Percentiles rank a stretch among this genome's conserved stretches.
Evolutionary conservation across 2,329 filamentous ascomycete genomes (phyloP).

Genomic region (Fusarium chaquense): DNA sequence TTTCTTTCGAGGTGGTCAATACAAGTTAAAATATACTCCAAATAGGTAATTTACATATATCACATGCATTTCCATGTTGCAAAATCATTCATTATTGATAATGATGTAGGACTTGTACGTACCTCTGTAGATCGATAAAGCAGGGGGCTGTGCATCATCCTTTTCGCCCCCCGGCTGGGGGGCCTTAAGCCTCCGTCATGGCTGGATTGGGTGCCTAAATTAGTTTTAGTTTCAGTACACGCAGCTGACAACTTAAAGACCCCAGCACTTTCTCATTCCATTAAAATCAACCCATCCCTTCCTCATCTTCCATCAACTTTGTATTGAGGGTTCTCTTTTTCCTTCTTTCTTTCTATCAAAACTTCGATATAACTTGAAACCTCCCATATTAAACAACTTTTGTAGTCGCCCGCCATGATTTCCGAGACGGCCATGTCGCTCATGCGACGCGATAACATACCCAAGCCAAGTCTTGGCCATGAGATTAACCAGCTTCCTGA

Average conservation of each 20-base stretch:
- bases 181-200: conserved; percentile 11
- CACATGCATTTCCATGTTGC: neutral
- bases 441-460: conserved; percentile 52
- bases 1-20: neutral
- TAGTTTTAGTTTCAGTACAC: conserved; percentile 21
- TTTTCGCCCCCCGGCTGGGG: neutral
- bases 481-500: conserved; percentile 19
- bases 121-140: conserved; percentile 12
- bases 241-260: conserved; percentile 32
- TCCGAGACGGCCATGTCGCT: conserved; percentile 33
- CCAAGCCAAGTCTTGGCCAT: conserved; percentile 19
- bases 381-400: neutral
- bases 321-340: conserved; percentile 5
- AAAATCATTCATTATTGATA: neutral
- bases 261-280: conserved; percentile 13
- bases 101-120: neutral
- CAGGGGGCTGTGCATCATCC: conserved; percentile 26
- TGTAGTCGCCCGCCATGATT: conserved; percentile 33
- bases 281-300: conserved; percentile 17
- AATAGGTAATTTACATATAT: neutral
- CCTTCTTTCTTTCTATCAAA: conserved; percentile 12
- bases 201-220: conserved; percentile 19
- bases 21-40: no score
- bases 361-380: neutral
- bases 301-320: conserved; percentile 17